phyloP scores from a whole-genome alignment of 106 monocot genomes.

The Agapanthus africanus region DNA sequence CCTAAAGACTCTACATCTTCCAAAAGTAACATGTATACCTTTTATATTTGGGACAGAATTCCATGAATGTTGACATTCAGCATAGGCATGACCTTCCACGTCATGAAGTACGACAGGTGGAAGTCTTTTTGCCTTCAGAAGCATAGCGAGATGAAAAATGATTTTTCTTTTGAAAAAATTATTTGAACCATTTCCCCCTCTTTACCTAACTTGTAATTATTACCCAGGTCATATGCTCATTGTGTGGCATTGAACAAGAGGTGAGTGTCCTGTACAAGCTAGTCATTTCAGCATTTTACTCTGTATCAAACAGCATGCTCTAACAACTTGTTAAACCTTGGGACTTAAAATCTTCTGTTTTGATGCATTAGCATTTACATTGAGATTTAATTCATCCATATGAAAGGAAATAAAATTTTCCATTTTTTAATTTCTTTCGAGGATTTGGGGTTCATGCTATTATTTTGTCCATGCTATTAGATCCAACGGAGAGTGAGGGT shows the following conservation, averaged over 20 bases:
- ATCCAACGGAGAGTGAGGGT: too few relatives aligned
- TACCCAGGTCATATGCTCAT: conserved; percentile 43
- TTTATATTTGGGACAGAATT: conserved; percentile 28
- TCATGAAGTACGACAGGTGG: conserved; percentile 29
- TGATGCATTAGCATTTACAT: background rate
- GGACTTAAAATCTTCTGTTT: background rate
- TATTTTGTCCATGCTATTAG: too few relatives aligned
- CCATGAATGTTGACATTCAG: conserved; percentile 27
- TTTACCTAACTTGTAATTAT: conserved; percentile 1
- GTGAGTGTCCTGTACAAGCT: conserved; percentile 7
- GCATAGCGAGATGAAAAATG: background rate
- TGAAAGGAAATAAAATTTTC: background rate
- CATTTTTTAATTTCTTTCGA: background rate
- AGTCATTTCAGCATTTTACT: background rate
- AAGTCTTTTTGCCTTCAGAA: background rate
- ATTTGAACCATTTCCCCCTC: background rate
- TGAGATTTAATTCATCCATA: background rate
- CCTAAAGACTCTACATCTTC: background rate
- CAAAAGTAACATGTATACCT: background rate
- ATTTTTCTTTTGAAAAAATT: background rate
- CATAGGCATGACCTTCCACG: conserved; percentile 55
- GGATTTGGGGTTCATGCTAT: too few relatives aligned
- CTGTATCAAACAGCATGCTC: too few relatives aligned
- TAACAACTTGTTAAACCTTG: background rate
- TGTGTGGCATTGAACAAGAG: conserved; percentile 57